A percentile compares a stretch with the other conserved stretches of the same genome.
Evolutionary conservation across 1,139 yeast genomes (phyloP).

Genomic region (Insectozyma bohioensis): DNA sequence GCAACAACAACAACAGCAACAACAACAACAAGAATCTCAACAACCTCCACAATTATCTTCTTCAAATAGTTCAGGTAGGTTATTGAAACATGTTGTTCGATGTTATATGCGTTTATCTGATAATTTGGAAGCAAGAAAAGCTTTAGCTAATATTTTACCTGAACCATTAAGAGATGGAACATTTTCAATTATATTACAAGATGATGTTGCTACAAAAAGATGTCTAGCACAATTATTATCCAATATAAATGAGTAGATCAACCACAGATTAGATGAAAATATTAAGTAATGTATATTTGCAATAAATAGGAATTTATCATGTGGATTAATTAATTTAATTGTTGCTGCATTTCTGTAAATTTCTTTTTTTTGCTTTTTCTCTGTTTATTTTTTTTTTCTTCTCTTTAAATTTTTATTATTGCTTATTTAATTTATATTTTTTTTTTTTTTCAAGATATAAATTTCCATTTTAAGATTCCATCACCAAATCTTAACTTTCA

Average conservation of each 20-base stretch:
- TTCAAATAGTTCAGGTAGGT: slow-evolving; percentile 64
- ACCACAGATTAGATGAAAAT: too few species aligned
- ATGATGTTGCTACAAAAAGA: slow-evolving; percentile 84
- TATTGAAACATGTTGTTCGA: slow-evolving; percentile 89
- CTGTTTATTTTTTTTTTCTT: slow-evolving; percentile 1
- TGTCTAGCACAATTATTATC: slow-evolving; percentile 82
- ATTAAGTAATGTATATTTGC: too few species aligned
- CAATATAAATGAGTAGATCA: slow-evolving; percentile 58
- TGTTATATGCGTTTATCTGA: slow-evolving; percentile 91
- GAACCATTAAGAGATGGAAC: slow-evolving; percentile 91
- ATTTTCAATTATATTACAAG: slow-evolving; percentile 73
- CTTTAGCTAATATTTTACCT: slow-evolving; percentile 81
- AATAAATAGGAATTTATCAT: too few species aligned
- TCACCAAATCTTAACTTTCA: too few species aligned
- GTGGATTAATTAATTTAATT: too few species aligned
- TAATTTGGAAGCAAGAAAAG: slow-evolving; percentile 86
- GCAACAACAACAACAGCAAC: slow-evolving; percentile 33
- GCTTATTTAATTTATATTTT: too few species aligned
- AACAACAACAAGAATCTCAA: slow-evolving; percentile 12
- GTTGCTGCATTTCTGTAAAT: background rate
- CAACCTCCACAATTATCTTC: slow-evolving; percentile 31
- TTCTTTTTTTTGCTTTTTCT: background rate
- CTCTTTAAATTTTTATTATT: background rate
- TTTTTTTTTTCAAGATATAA: too few species aligned
- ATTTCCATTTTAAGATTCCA: too few species aligned